Conservation (phyloP, 2,329 filamentous ascomycete genomes). For the Aspergillus sp. region DNA sequence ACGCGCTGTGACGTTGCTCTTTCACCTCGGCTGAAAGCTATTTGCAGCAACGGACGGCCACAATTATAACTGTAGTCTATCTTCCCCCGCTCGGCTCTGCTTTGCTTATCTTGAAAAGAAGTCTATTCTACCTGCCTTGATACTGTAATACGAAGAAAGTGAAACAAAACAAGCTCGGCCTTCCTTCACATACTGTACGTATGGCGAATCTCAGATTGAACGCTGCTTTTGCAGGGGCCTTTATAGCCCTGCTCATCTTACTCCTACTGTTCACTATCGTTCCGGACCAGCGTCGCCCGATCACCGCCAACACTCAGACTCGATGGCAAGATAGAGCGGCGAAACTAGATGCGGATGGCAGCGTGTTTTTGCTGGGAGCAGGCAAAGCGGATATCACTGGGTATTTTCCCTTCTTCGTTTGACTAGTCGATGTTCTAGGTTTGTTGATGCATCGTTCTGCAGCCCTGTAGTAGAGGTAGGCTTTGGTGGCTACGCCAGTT, state of each 20-base stretch:
- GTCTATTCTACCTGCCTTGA: background rate
- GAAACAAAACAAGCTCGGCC: background rate
- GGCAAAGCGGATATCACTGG: conserved; percentile 74
- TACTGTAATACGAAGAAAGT: background rate
- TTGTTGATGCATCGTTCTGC: background rate
- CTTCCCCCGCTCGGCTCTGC: background rate
- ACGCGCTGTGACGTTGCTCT: background rate
- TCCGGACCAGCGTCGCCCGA: conserved; percentile 16
- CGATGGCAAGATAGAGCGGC: conserved; percentile 26
- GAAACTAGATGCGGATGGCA: conserved; percentile 30
- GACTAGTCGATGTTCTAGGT: background rate
- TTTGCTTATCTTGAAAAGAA: background rate
- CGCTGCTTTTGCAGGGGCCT: conserved; percentile 24
- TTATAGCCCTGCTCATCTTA: conserved; percentile 29
- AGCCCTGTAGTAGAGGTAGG: conserved; percentile 86
- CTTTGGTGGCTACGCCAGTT: conserved; percentile 87
- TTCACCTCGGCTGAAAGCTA: background rate
- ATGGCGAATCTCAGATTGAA: conserved; percentile 32
- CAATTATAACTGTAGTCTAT: background rate
- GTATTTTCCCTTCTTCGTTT: conserved; percentile 35
- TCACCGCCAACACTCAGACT: conserved; percentile 17
- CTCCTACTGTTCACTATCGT: conserved; percentile 31
- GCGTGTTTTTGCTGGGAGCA: conserved; percentile 63
- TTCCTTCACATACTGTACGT: background rate
- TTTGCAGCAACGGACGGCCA: background rate